phyloP scores from a whole-genome alignment of 768 basidiomycete genomes.

The Suillus paluster region DNA sequence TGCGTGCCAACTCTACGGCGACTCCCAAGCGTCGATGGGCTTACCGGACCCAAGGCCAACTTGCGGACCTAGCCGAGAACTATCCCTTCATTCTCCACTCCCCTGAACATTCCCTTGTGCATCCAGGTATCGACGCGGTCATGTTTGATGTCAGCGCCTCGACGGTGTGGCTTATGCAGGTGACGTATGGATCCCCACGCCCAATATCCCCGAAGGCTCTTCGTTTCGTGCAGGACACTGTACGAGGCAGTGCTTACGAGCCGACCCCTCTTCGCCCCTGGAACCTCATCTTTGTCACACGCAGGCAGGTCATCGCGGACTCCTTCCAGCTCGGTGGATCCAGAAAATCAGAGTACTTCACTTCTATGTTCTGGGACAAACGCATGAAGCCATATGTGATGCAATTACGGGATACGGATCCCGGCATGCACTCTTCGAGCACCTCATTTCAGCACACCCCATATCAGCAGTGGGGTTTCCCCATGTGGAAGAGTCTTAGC shows the following conservation, averaged over 20 bases:
- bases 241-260: not conserved
- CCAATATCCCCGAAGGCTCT: not conserved
- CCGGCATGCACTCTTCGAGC: not conserved
- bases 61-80: not conserved
- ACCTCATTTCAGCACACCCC: not conserved
- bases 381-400: not conserved
- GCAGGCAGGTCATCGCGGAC: not conserved
- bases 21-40: no score
- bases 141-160: not conserved
- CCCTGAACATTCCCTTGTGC: not conserved
- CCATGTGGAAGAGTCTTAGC: not conserved
- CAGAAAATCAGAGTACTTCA: not conserved
- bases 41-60: not conserved
- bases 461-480: not conserved
- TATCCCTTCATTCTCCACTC: not conserved
- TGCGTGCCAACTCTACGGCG: not conserved
- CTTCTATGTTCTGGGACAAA: not conserved
- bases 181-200: not conserved
- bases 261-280: not conserved
- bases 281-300: not conserved
- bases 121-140: not conserved
- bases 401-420: not conserved
- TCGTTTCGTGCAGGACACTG: not conserved
- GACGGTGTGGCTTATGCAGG: not conserved
- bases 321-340: not conserved